A percentile compares a stretch with the other conserved stretches of the same genome.
These are phyloP conservation scores for Sanghuangporus sanghuang DNA, from an alignment of 1,284 basidiomycete genomes.

Conservation along the genomic window DNA sequence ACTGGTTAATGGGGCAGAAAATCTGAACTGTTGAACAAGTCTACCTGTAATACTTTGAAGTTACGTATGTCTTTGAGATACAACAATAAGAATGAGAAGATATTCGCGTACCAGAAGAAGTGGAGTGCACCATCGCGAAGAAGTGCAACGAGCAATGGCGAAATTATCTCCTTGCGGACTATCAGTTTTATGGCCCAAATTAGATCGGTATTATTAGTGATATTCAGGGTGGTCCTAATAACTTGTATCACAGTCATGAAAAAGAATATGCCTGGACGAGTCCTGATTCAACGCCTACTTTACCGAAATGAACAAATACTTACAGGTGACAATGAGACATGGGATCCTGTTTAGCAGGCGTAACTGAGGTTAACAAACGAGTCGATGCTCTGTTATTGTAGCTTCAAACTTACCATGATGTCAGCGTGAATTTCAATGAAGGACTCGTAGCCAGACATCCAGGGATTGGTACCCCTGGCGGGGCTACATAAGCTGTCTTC, in stretches of 20 bases:
- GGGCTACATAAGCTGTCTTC: not conserved
- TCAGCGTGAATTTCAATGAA: not conserved
- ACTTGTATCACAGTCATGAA: not conserved
- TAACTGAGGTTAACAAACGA: not conserved
- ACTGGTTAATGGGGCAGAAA: not conserved
- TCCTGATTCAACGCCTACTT: not conserved
- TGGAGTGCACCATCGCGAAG: not conserved
- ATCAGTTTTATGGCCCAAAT: not conserved
- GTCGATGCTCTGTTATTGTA: not conserved
- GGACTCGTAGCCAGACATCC: not conserved
- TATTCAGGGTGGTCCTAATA: not conserved
- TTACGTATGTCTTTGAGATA: not conserved
- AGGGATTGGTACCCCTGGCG: not conserved
- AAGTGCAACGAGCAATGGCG: not conserved
- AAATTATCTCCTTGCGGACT: not conserved
- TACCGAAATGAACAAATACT: not conserved
- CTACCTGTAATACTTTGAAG: not conserved
- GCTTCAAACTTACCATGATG: not conserved
- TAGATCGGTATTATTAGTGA: not conserved
- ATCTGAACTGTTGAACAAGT: not conserved
- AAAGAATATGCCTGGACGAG: not conserved
- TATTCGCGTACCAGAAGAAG: not conserved
- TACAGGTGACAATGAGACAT: not conserved
- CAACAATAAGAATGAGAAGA: not conserved
- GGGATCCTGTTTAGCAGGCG: not conserved